phyloP scores from a whole-genome alignment of 2,329 filamentous ascomycete genomes.

The Neospermospora avenae region DNA sequence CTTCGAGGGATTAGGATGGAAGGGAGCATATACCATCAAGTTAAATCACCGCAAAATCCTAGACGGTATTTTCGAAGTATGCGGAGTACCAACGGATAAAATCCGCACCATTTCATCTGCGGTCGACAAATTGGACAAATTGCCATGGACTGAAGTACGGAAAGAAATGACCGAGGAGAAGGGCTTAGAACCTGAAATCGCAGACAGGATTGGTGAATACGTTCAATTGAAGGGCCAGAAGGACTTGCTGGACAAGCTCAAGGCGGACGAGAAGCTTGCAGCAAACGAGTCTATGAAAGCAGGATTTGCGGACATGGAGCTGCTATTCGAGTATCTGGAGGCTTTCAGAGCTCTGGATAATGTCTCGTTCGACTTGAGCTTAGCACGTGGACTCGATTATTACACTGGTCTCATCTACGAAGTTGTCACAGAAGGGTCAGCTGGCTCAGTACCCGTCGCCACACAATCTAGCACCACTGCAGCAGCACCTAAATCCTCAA shows the following conservation, averaged over 20 bases:
- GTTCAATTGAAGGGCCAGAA: conserved; percentile 73
- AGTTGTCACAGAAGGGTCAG: conserved; percentile 67
- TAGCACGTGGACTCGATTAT: conserved; percentile 87
- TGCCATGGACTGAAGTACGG: conserved; percentile 83
- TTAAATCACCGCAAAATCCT: conserved; percentile 93
- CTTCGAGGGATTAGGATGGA: conserved; percentile 75
- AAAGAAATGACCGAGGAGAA: conserved; percentile 94
- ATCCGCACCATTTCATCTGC: conserved; percentile 87
- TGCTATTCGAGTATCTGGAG: conserved; percentile 79
- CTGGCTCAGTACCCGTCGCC: conserved; percentile 33
- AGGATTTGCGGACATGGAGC: conserved; percentile 75
- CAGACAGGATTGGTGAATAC: conserved; percentile 83
- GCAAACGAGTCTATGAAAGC: conserved; percentile 73
- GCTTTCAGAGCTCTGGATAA: conserved; percentile 69
- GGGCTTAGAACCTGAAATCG: conserved; percentile 70
- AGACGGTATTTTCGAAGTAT: conserved; percentile 88
- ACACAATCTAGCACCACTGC: conserved; percentile 39
- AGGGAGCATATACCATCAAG: conserved; percentile 70
- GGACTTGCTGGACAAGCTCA: conserved; percentile 69
- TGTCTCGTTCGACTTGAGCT: conserved; percentile 84
- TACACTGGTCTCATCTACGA: conserved; percentile 79
- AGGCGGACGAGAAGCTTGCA: conserved; percentile 62
- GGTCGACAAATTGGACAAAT: conserved; percentile 94
- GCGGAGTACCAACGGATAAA: conserved; percentile 82
- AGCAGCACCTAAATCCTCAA: conserved; percentile 36